phyloP scores from a whole-genome alignment of 139 green algal species.

The Chlorella sorokiniana region DNA sequence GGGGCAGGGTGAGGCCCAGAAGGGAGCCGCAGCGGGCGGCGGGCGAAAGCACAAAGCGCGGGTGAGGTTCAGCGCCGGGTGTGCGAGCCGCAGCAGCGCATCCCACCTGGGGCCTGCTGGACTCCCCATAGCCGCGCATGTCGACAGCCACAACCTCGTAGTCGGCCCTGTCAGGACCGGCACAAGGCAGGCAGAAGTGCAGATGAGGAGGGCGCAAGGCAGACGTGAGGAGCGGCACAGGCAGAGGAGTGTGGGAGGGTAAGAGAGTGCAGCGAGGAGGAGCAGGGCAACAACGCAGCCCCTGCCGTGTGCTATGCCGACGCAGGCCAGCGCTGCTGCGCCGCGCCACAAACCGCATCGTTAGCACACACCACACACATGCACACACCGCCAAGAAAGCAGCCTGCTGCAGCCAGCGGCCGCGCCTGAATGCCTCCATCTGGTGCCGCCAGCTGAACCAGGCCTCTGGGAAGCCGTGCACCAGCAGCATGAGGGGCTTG shows the following conservation, averaged over 20 bases:
- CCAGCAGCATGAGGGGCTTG: conserved; percentile 65
- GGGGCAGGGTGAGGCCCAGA: too few relatives aligned
- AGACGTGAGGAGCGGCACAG: not conserved
- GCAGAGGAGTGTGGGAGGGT: not conserved
- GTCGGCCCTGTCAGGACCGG: not conserved
- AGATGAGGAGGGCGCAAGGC: not conserved
- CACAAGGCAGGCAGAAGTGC: conserved; percentile 1
- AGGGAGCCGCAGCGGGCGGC: too few relatives aligned
- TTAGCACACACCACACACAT: conserved; percentile 32
- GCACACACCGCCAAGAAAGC: too few relatives aligned
- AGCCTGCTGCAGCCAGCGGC: too few relatives aligned
- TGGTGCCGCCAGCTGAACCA: conserved; percentile 50
- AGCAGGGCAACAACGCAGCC: not conserved
- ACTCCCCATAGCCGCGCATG: conserved; percentile 62
- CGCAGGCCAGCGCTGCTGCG: too few relatives aligned
- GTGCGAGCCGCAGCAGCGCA: not conserved
- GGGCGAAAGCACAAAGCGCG: too few relatives aligned
- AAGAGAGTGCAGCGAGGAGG: not conserved
- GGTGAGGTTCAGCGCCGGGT: not conserved
- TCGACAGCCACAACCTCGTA: conserved; percentile 65
- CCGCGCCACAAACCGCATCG: not conserved
- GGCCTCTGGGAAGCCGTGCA: conserved; percentile 77
- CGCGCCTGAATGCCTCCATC: conserved; percentile 44
- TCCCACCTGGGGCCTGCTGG: conserved; percentile 51
- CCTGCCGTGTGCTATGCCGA: too few relatives aligned